These are phyloP conservation scores for Lophiostoma macrostomum DNA, from an alignment of 495 filamentous ascomycete genomes.

Conservation along the genomic window DNA sequence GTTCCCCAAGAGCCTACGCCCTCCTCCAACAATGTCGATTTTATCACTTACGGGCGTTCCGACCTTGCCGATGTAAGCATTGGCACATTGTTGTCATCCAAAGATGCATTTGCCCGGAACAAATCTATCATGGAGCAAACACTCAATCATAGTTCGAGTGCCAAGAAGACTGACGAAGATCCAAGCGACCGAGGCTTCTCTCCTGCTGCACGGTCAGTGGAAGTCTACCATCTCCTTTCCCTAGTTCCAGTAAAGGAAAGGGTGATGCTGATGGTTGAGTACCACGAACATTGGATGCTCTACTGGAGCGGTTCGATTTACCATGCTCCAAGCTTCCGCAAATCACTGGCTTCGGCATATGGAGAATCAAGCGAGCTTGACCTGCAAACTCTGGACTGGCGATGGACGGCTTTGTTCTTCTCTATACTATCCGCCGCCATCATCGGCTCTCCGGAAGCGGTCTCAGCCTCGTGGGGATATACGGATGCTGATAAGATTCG, in stretches of 20 bases:
- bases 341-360: slow-evolving; percentile 39
- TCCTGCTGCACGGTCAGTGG: slow-evolving; percentile 8
- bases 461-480: slow-evolving; percentile 42
- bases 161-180: neutral
- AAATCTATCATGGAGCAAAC: neutral
- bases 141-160: neutral
- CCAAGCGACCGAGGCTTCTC: slow-evolving; percentile 5
- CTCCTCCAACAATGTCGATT: slow-evolving; percentile 18
- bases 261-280: slow-evolving; percentile 40
- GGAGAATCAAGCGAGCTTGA: slow-evolving; percentile 33
- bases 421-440: slow-evolving; percentile 43
- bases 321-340: slow-evolving; percentile 38
- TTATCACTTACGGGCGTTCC: slow-evolving; percentile 24
- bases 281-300: slow-evolving; percentile 42
- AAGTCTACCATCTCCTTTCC: slow-evolving; percentile 34
- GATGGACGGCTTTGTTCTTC: slow-evolving; percentile 47
- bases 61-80: slow-evolving; percentile 23
- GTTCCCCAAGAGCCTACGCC: neutral
- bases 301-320: slow-evolving; percentile 43
- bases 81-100: slow-evolving; percentile 5
- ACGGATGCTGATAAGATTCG: slow-evolving; percentile 36
- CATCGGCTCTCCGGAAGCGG: slow-evolving; percentile 37
- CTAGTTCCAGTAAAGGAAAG: slow-evolving; percentile 40
- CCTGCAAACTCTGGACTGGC: slow-evolving; percentile 32
- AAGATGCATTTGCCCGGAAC: neutral